phyloP scores from a whole-genome alignment of 31 red algal genomes.

The Asparagopsis taxiformis region DNA sequence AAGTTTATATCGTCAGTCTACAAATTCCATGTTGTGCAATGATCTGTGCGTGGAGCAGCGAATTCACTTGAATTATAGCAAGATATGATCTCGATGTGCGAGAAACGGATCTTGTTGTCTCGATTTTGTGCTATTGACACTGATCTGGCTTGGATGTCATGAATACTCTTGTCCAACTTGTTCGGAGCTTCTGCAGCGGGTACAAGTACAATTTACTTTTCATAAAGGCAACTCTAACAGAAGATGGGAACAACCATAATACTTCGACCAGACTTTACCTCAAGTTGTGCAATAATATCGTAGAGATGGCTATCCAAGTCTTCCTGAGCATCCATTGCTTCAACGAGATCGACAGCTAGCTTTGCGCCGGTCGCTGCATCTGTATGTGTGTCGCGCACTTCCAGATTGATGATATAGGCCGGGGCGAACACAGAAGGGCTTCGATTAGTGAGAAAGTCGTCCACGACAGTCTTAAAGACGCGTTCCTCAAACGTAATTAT shows the following conservation, averaged over 20 bases:
- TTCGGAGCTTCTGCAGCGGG: no score
- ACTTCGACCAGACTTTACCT: conserved; percentile 27
- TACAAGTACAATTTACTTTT: no score
- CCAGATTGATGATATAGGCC: conserved; percentile 79
- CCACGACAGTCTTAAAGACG: conserved; percentile 80
- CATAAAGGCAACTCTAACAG: no score
- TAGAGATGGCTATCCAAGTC: conserved; percentile 51
- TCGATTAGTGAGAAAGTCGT: conserved; percentile 74
- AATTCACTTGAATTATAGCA: no score
- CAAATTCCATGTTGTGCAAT: no score
- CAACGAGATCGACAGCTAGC: conserved; percentile 69
- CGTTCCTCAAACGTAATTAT: conserved; percentile 88
- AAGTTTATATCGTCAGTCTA: no score
- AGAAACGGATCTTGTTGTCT: no score
- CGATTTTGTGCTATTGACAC: no score
- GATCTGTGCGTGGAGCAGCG: no score
- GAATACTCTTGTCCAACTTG: no score
- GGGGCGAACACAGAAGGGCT: conserved; percentile 62
- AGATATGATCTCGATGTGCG: no score
- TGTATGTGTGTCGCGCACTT: conserved; percentile 80
- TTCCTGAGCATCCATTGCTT: conserved; percentile 60
- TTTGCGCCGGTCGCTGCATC: conserved; percentile 66
- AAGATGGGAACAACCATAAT: conserved; percentile 71
- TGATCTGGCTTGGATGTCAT: no score
- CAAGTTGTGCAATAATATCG: conserved; percentile 47